Percentiles rank a stretch among this genome's conserved stretches.
These are phyloP conservation scores for Pneumocystis oryctolagi DNA, from an alignment of 1,139 yeast genomes.

Conservation along the genomic window DNA sequence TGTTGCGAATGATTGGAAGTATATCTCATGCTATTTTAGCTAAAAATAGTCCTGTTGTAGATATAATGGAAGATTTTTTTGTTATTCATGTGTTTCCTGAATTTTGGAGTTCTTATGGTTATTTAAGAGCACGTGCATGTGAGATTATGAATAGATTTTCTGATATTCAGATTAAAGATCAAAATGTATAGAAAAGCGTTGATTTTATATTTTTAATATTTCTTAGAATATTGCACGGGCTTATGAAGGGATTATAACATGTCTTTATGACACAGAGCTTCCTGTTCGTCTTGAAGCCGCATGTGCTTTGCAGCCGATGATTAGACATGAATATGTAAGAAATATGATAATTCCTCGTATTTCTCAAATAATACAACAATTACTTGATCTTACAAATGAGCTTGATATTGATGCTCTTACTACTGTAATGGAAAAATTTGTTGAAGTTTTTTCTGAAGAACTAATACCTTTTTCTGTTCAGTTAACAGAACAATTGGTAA, in stretches of 20 bases:
- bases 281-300: conserved; percentile 81
- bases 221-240: conserved; percentile 33
- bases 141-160: conserved; percentile 61
- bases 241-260: conserved; percentile 51
- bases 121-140: conserved; percentile 71
- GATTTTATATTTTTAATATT: conserved; percentile 16
- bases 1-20: conserved; percentile 61
- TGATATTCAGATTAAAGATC: conserved; percentile 40
- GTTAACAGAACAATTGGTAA: conserved; percentile 52
- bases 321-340: conserved; percentile 49
- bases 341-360: conserved; percentile 53
- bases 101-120: conserved; percentile 49
- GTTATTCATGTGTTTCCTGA: conserved; percentile 55
- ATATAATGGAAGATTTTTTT: conserved; percentile 58
- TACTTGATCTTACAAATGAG: conserved; percentile 60
- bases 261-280: conserved; percentile 42
- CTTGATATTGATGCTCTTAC: conserved; percentile 79
- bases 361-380: conserved; percentile 67
- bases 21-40: conserved; percentile 45
- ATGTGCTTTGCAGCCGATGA: conserved; percentile 67
- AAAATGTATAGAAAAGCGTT: conserved; percentile 4
- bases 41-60: conserved; percentile 42
- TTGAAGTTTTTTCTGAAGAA: conserved; percentile 74
- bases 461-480: conserved; percentile 88
- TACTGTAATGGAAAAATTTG: conserved; percentile 90